phyloP scores from a whole-genome alignment of 1,284 basidiomycete genomes.

The Gymnopus androsaceus region DNA sequence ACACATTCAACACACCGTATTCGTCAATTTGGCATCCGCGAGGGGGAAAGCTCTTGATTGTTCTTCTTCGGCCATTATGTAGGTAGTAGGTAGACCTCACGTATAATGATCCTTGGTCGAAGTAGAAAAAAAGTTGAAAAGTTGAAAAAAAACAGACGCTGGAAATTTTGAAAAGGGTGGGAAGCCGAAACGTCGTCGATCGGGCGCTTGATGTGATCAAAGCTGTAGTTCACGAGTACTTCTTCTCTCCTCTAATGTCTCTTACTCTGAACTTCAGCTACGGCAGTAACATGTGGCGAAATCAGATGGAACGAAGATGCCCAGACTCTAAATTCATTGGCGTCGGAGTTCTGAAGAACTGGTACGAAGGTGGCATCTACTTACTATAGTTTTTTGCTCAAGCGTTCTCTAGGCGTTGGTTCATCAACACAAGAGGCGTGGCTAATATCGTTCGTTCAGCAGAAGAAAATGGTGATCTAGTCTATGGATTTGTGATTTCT shows the following conservation, averaged over 20 bases:
- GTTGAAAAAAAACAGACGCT: conserved; percentile 3
- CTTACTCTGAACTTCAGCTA: conserved; percentile 45
- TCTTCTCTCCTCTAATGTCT: background rate
- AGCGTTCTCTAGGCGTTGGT: conserved; percentile 40
- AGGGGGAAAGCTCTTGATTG: conserved; percentile 90
- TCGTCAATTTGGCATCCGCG: conserved; percentile 88
- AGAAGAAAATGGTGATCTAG: conserved; percentile 30
- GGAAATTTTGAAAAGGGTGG: no score
- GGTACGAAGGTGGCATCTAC: no score
- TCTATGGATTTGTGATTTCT: conserved; percentile 37
- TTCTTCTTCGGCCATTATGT: conserved; percentile 56
- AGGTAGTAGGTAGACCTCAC: conserved; percentile 62
- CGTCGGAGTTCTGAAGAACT: conserved; percentile 37
- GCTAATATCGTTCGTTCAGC: conserved; percentile 43
- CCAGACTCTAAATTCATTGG: conserved; percentile 43
- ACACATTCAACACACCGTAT: conserved; percentile 67
- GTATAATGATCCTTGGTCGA: conserved; percentile 74
- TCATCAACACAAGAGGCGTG: conserved; percentile 43
- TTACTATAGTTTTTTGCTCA: background rate
- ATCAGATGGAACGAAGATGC: conserved; percentile 48
- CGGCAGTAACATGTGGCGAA: conserved; percentile 49
- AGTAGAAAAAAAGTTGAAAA: conserved; percentile 1
- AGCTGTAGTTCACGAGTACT: no score
- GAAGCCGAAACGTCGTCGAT: no score
- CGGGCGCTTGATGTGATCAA: background rate